These are phyloP conservation scores for Pythium aphanidermatum DNA, from an alignment of 352 stramenopile species.

Conservation along the genomic window DNA sequence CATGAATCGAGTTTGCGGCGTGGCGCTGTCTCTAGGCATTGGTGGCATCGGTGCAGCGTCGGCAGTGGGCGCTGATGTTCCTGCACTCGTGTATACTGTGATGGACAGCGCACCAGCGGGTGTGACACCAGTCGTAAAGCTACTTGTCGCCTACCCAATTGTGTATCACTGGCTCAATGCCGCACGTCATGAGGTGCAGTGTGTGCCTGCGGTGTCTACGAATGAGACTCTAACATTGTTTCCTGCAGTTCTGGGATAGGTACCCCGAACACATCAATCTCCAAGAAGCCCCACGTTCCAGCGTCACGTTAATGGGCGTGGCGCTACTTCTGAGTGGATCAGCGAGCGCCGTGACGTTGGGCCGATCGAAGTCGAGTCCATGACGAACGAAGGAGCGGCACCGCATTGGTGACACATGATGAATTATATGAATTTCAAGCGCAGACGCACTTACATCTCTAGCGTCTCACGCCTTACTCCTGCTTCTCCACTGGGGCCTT, in stretches of 20 bases:
- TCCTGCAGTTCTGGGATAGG: slow-evolving; percentile 77
- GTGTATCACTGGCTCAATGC: slow-evolving; percentile 89
- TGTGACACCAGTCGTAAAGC: slow-evolving; percentile 67
- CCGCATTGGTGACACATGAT: background rate
- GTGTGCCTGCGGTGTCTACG: background rate
- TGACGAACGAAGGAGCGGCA: slow-evolving; percentile 3
- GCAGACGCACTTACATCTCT: background rate
- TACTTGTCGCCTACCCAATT: slow-evolving; percentile 86
- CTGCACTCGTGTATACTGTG: slow-evolving; percentile 47
- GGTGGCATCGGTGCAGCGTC: slow-evolving; percentile 39
- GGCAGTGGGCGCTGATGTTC: slow-evolving; percentile 53
- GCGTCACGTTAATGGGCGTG: slow-evolving; percentile 44
- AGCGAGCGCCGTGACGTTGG: slow-evolving; percentile 5
- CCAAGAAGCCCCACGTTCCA: slow-evolving; percentile 34
- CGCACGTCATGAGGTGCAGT: slow-evolving; percentile 55
- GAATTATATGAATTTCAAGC: slow-evolving; percentile 1
- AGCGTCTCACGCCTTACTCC: background rate
- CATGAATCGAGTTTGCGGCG: slow-evolving; percentile 86
- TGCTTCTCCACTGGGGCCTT: slow-evolving; percentile 15
- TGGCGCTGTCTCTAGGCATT: slow-evolving; percentile 67
- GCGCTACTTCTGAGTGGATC: slow-evolving; percentile 30
- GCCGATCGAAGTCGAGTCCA: too few relatives aligned
- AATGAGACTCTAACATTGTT: too few relatives aligned
- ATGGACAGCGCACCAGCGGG: slow-evolving; percentile 32
- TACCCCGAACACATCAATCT: slow-evolving; percentile 86